These are phyloP conservation scores for Cupressus sempervirens DNA, from an alignment of 75 land plant genomes.

Conservation along the genomic window DNA sequence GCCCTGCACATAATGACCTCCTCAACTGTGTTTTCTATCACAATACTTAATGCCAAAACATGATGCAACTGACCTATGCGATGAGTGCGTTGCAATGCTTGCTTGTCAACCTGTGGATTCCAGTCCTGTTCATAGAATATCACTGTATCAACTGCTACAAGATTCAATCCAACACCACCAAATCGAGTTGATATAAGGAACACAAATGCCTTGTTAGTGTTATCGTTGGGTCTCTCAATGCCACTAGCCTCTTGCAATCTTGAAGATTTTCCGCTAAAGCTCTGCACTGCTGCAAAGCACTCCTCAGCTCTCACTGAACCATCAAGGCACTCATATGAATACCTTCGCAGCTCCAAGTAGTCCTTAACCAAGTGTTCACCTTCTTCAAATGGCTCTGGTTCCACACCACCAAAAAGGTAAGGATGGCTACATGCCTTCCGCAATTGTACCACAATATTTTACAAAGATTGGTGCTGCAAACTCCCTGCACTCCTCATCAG, in stretches of 20 bases:
- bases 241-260: conserved; percentile 10
- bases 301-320: conserved; percentile 94
- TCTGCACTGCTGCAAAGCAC: conserved; percentile 88
- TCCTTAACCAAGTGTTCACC: conserved; percentile 95
- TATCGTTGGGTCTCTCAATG: background rate
- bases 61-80: conserved; percentile 82
- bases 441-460: conserved; percentile 83
- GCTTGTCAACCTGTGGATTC: conserved; percentile 97
- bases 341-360: conserved; percentile 74
- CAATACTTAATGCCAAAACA: conserved; percentile 75
- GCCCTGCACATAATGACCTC: conserved; percentile 95
- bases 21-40: conserved; percentile 63
- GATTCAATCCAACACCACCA: conserved; percentile 94
- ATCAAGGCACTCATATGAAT: conserved; percentile 89
- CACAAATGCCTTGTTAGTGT: conserved; percentile 44
- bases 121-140: conserved; percentile 97
- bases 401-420: conserved; percentile 89
- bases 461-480: conserved; percentile 56
- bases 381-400: conserved; percentile 95
- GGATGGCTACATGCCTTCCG: conserved; percentile 96
- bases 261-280: conserved; percentile 37
- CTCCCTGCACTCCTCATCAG: conserved; percentile 45
- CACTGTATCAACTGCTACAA: conserved; percentile 91
- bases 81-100: conserved; percentile 90
- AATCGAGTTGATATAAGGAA: conserved; percentile 91